These are phyloP conservation scores for Penicillium soppii DNA, from an alignment of 495 filamentous ascomycete species.

Conservation along the genomic window DNA sequence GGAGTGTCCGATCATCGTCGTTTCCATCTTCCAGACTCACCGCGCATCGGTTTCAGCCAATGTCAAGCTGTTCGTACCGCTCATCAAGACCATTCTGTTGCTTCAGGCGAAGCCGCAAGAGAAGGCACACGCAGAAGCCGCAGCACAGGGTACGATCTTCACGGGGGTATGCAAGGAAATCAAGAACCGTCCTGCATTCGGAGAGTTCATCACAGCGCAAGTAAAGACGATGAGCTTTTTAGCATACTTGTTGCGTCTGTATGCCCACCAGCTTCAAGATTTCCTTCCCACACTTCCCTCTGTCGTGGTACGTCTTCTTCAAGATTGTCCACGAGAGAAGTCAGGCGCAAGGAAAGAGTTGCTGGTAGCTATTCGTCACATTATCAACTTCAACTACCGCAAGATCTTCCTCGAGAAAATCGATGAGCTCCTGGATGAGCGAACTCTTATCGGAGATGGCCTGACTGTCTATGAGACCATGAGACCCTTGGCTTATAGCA, in stretches of 20 bases:
- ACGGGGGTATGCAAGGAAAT: constrained; percentile 93
- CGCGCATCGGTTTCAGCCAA: constrained; percentile 74
- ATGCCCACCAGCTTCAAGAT: constrained; percentile 82
- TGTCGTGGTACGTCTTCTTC: constrained; percentile 86
- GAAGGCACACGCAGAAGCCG: constrained; percentile 83
- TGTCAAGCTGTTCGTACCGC: constrained; percentile 87
- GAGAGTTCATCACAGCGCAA: constrained; percentile 95
- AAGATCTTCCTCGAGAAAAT: constrained; percentile 95
- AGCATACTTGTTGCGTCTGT: constrained; percentile 87
- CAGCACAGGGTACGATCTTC: constrained; percentile 72
- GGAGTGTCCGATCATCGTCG: constrained; percentile 97
- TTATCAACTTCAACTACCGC: constrained; percentile 98
- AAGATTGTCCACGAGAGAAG: constrained; percentile 92
- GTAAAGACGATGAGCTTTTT: constrained; percentile 99
- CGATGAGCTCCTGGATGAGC: constrained; percentile 89
- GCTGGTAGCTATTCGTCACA: constrained; percentile 93
- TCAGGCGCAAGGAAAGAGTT: constrained; percentile 93
- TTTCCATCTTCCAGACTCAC: constrained; percentile 95
- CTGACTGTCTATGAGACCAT: constrained; percentile 96
- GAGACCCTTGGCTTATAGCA: constrained; percentile 94
- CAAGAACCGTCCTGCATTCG: constrained; percentile 90
- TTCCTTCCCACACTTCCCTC: constrained; percentile 86
- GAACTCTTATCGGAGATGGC: constrained; percentile 92
- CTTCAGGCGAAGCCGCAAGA: constrained; percentile 93
- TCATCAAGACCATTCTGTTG: constrained; percentile 86